A percentile compares a stretch with the other conserved stretches of the same genome.
Conservation (phyloP, 202 grass and related monocot genomes). For the Carex arenaria region DNA sequence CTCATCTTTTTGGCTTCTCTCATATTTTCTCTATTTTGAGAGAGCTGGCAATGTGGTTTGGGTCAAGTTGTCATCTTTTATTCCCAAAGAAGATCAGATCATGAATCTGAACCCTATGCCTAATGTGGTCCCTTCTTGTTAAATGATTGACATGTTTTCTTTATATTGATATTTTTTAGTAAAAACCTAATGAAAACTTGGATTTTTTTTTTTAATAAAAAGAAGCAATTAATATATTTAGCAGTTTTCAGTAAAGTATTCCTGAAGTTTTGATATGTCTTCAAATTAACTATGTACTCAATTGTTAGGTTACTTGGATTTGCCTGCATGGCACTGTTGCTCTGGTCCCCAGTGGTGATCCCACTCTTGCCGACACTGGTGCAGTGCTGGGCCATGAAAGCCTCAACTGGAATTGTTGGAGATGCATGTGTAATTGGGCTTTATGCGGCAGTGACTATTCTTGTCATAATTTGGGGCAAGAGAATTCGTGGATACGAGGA, state of each 20-base stretch:
- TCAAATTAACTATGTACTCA: conserved; percentile 9
- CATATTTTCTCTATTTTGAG: background rate
- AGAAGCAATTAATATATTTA: background rate
- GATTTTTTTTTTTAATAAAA: background rate
- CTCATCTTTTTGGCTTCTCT: background rate
- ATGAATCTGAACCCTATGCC: background rate
- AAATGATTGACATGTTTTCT: background rate
- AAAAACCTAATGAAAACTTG: background rate
- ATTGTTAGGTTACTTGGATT: conserved; percentile 67
- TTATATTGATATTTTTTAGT: background rate
- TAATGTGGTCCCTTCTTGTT: background rate
- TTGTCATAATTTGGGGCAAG: conserved; percentile 91
- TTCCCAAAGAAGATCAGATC: background rate
- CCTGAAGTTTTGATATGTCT: background rate
- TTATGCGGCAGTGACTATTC: conserved; percentile 64
- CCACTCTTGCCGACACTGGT: conserved; percentile 78
- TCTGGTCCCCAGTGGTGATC: conserved; percentile 93
- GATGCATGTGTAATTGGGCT: conserved; percentile 70
- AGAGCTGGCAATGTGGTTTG: background rate
- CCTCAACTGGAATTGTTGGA: conserved; percentile 63
- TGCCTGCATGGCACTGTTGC: conserved; percentile 72
- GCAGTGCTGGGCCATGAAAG: conserved; percentile 70
- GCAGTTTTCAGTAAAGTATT: background rate
- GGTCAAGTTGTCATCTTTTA: background rate
- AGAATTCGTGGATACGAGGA: conserved; percentile 76